These are phyloP conservation scores for Coniochaeta sp. DNA, from an alignment of 2,329 filamentous ascomycete species.

Conservation along the genomic window DNA sequence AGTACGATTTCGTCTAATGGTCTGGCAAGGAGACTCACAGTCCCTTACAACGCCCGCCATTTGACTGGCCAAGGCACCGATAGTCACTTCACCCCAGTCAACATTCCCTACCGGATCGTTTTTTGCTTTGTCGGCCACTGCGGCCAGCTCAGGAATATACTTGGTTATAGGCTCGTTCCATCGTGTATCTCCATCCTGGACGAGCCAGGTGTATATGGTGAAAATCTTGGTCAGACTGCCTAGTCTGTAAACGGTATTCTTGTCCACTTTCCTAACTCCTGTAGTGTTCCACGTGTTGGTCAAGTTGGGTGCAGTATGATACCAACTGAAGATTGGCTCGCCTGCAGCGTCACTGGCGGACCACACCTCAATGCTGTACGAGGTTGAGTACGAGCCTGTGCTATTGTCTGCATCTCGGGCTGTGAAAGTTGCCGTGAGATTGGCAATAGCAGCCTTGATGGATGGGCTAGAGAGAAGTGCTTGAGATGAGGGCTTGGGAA, in stretches of 20 bases:
- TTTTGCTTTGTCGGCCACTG: slow-evolving; percentile 12
- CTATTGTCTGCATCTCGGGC: slow-evolving; percentile 16
- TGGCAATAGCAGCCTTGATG: slow-evolving; percentile 19
- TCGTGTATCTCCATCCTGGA: slow-evolving; percentile 17
- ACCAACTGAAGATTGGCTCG: slow-evolving; percentile 16
- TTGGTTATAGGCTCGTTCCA: slow-evolving; percentile 20
- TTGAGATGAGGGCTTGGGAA: slow-evolving; percentile 19
- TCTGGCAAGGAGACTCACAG: neutral
- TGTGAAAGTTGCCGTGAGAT: slow-evolving; percentile 20
- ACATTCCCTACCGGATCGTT: slow-evolving; percentile 3
- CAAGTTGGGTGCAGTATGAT: slow-evolving; percentile 18
- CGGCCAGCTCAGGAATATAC: slow-evolving; percentile 17
- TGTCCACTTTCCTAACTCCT: slow-evolving; percentile 15
- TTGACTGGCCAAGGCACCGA: slow-evolving; percentile 21
- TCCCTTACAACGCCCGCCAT: slow-evolving; percentile 13
- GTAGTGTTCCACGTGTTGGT: slow-evolving; percentile 4
- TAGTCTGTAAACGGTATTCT: slow-evolving; percentile 20
- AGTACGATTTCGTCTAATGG: neutral
- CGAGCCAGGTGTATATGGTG: slow-evolving; percentile 20
- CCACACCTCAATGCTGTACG: slow-evolving; percentile 25
- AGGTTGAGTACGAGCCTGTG: slow-evolving; percentile 21
- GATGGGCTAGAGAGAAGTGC: slow-evolving; percentile 17
- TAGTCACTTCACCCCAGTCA: slow-evolving; percentile 12
- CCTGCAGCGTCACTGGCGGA: slow-evolving; percentile 8
- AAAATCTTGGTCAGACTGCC: slow-evolving; percentile 24